phyloP scores from a whole-genome alignment of 345 rosid genomes.

The Lenwebbia sp. region DNA sequence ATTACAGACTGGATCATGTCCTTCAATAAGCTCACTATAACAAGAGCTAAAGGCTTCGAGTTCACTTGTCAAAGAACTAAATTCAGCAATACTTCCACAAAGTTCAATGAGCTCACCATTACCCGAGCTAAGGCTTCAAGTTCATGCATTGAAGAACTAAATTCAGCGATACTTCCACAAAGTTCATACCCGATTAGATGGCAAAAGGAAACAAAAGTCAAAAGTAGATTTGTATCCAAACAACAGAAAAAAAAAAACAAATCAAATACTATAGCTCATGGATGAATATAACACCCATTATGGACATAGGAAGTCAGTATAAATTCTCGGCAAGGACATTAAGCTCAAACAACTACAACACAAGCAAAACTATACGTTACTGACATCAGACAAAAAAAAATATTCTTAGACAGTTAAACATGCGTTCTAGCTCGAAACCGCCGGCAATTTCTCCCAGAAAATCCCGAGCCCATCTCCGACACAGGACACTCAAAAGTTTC shows the following conservation, averaged over 20 bases:
- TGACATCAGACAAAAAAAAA: background rate
- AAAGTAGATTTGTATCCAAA: background rate
- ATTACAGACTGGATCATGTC: background rate
- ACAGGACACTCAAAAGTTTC: background rate
- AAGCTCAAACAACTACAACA: background rate
- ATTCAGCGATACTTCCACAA: background rate
- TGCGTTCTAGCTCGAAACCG: background rate
- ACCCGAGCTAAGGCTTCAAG: background rate
- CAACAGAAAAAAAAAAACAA: background rate
- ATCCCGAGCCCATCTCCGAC: background rate
- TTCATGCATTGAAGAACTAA: background rate
- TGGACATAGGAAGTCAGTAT: background rate
- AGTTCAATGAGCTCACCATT: background rate
- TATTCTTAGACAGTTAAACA: background rate
- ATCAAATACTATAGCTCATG: background rate
- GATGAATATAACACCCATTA: background rate
- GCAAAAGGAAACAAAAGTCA: background rate
- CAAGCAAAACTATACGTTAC: background rate
- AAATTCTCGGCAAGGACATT: background rate
- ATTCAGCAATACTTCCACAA: background rate
- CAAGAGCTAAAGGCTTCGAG: background rate
- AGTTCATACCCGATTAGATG: background rate
- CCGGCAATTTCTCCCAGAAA: background rate
- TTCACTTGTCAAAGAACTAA: background rate
- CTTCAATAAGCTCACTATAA: background rate